Percentiles rank a stretch among this genome's conserved stretches.
phyloP scores from a whole-genome alignment of 108 stramenopile species.

The Heterococcus sp. region DNA sequence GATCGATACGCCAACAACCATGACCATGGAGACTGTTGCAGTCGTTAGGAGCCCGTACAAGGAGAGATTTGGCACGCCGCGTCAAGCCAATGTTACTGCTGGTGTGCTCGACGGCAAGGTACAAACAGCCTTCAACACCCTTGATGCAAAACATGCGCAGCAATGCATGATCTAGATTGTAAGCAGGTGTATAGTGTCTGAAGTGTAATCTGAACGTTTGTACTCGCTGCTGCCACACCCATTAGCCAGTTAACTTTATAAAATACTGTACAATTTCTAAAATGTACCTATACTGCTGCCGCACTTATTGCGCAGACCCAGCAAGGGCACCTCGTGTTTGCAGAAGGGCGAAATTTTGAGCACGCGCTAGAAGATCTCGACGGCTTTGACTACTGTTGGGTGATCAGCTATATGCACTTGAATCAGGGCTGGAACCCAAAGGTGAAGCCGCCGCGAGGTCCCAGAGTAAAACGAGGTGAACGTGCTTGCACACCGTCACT shows the following conservation, averaged over 20 bases:
- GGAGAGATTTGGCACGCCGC: constrained; percentile 47
- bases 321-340: constrained; percentile 26
- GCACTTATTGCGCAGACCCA: too few relatives aligned
- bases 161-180: too few relatives aligned
- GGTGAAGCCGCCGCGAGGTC: constrained; percentile 42
- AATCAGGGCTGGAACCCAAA: constrained; percentile 52
- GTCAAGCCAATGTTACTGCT: constrained; percentile 43
- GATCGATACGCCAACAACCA: neutral
- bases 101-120: constrained; percentile 14
- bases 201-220: too few relatives aligned
- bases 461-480: neutral
- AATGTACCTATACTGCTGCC: too few relatives aligned
- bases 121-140: neutral
- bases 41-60: constrained; percentile 43
- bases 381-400: constrained; percentile 55
- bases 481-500: too few relatives aligned
- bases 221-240: too few relatives aligned
- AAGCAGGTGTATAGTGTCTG: too few relatives aligned
- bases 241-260: too few relatives aligned
- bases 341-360: constrained; percentile 11
- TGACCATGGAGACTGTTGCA: constrained; percentile 5
- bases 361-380: constrained; percentile 36
- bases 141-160: too few relatives aligned
- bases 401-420: constrained; percentile 52
- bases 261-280: too few relatives aligned